Conservation (phyloP, 805 yeast species). For the Wickerhamomyces hampshirensis region DNA sequence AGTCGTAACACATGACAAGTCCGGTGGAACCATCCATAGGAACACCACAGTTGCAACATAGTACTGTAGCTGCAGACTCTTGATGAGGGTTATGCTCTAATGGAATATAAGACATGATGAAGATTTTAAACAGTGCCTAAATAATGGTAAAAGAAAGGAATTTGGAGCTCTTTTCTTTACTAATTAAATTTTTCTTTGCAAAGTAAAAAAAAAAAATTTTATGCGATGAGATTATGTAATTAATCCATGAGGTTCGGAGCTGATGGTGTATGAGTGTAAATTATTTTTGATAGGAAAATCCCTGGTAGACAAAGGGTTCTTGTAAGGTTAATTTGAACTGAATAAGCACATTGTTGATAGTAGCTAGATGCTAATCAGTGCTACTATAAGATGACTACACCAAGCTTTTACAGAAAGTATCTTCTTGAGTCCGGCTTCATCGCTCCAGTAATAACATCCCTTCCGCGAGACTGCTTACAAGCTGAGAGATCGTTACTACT, state of each 20-base stretch:
- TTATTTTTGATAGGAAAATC: too few relatives aligned
- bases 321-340: too few relatives aligned
- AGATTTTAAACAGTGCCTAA: too few relatives aligned
- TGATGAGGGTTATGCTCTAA: slow-evolving; percentile 32
- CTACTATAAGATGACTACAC: too few relatives aligned
- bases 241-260: neutral
- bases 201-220: neutral
- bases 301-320: too few relatives aligned
- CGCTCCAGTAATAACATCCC: slow-evolving; percentile 14
- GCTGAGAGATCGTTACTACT: slow-evolving; percentile 23
- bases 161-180: neutral
- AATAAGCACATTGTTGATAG: too few relatives aligned
- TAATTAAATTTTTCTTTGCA: slow-evolving; percentile 3
- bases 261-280: too few relatives aligned
- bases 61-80: slow-evolving; percentile 66
- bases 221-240: neutral
- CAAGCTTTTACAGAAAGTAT: neutral
- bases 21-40: slow-evolving; percentile 96
- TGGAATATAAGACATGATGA: slow-evolving; percentile 33
- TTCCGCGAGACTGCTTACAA: slow-evolving; percentile 26
- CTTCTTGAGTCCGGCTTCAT: slow-evolving; percentile 8
- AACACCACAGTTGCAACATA: slow-evolving; percentile 97
- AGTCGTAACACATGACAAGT: slow-evolving; percentile 93
- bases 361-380: too few relatives aligned
- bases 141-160: neutral